Evolutionary conservation across 345 rosid genomes (phyloP).

Genomic region (Gynandropsis gynandra): DNA sequence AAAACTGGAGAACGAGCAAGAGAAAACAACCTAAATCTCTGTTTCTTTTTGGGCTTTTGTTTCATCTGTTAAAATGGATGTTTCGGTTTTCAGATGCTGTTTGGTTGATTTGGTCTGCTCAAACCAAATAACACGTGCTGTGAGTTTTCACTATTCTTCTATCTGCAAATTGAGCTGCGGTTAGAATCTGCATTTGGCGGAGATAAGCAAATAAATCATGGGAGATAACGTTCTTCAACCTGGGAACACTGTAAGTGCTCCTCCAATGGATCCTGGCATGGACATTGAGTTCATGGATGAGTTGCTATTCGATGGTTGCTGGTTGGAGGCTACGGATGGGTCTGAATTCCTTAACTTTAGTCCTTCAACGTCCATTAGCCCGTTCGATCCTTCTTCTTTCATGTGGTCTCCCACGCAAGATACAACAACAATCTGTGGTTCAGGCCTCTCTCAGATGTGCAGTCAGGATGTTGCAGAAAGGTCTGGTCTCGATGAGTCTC

Average conservation of each 20-base stretch:
- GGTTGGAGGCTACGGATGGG: constrained; percentile 83
- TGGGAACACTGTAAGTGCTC: constrained; percentile 22
- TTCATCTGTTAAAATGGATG: background rate
- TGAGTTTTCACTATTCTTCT: background rate
- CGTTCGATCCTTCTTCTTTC: constrained; percentile 37
- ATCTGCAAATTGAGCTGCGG: background rate
- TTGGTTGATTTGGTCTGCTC: constrained; percentile 17
- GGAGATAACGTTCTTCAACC: constrained; percentile 48
- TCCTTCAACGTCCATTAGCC: constrained; percentile 34
- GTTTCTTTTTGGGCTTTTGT: constrained; percentile 6
- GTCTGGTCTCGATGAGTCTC: constrained; percentile 25
- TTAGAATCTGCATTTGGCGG: background rate
- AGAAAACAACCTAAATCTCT: constrained; percentile 19
- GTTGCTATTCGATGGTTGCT: constrained; percentile 81
- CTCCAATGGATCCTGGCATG: constrained; percentile 41
- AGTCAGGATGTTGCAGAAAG: constrained; percentile 35
- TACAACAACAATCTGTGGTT: constrained; percentile 22
- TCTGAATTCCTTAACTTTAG: constrained; percentile 54
- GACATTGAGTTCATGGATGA: constrained; percentile 71
- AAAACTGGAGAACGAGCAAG: constrained; percentile 12
- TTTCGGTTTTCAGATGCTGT: constrained; percentile 21
- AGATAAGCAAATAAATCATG: constrained; percentile 29
- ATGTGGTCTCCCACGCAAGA: constrained; percentile 41
- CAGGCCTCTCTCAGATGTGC: constrained; percentile 23
- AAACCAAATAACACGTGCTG: background rate